phyloP scores from a whole-genome alignment of 805 yeast species.

The Starmerella bombicola region DNA sequence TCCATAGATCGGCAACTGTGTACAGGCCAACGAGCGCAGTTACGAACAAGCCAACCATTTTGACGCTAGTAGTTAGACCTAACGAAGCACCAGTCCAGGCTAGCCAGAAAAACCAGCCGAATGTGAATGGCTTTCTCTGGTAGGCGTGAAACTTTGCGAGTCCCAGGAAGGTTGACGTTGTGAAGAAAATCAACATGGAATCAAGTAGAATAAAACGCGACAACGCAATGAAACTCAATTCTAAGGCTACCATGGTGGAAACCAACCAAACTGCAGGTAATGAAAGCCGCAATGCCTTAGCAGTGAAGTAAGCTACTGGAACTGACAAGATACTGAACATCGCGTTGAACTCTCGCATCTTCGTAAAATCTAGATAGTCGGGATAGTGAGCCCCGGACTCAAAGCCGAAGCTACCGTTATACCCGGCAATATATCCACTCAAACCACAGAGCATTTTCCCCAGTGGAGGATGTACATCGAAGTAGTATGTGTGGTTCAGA shows the following conservation, averaged over 20 bases:
- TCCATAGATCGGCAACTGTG: conserved; percentile 78
- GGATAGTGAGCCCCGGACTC: conserved; percentile 75
- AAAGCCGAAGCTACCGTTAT: conserved; percentile 83
- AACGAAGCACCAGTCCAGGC: conserved; percentile 69
- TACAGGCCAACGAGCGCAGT: conserved; percentile 79
- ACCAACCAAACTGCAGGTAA: conserved; percentile 41
- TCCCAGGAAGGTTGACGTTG: conserved; percentile 66
- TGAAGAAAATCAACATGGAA: conserved; percentile 72
- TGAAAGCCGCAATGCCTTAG: conserved; percentile 74
- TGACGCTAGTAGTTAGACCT: conserved; percentile 87
- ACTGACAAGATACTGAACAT: conserved; percentile 60
- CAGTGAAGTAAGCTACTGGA: conserved; percentile 69
- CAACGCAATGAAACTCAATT: conserved; percentile 75
- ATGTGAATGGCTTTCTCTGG: conserved; percentile 52
- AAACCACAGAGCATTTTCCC: conserved; percentile 86
- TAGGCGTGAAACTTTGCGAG: conserved; percentile 69
- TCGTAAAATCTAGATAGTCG: conserved; percentile 60
- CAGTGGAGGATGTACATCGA: conserved; percentile 96
- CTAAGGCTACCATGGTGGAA: conserved; percentile 64
- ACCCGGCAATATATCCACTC: conserved; percentile 80
- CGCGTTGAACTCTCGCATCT: conserved; percentile 84
- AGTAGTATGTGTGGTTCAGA: conserved; percentile 79
- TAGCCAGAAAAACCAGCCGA: conserved; percentile 81
- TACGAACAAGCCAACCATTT: conserved; percentile 91
- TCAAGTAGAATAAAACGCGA: conserved; percentile 85